These are phyloP conservation scores for Ilyonectria robusta DNA, from an alignment of 2,329 filamentous ascomycete species.

Conservation along the genomic window DNA sequence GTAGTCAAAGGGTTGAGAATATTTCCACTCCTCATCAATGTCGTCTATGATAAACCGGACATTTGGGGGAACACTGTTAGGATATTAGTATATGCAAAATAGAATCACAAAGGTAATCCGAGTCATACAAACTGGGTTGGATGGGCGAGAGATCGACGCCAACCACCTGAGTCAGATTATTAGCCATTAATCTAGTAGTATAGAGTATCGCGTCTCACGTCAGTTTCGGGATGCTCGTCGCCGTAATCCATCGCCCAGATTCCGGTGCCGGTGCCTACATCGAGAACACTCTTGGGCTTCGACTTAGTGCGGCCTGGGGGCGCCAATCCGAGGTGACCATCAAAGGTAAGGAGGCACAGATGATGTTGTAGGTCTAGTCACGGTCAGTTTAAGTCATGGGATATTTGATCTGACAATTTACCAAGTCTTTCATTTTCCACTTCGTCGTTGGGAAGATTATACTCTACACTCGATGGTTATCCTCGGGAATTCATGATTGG, in stretches of 20 bases:
- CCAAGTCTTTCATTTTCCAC: slow-evolving; percentile 22
- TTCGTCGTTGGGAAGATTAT: slow-evolving; percentile 24
- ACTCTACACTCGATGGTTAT: not conserved
- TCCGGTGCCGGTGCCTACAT: no score
- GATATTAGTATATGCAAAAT: no score
- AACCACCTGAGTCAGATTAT: not conserved
- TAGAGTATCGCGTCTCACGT: not conserved
- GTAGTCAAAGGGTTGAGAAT: not conserved
- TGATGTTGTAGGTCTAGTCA: slow-evolving; percentile 20
- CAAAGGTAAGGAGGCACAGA: slow-evolving; percentile 7
- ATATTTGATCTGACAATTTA: not conserved
- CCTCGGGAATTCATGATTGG: no score
- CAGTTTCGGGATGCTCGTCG: slow-evolving; percentile 20
- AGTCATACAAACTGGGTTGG: slow-evolving; percentile 24
- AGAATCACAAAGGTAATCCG: not conserved
- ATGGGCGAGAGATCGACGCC: slow-evolving; percentile 27
- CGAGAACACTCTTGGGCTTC: slow-evolving; percentile 11
- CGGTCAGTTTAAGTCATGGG: not conserved
- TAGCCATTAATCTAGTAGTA: no score
- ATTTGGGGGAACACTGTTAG: not conserved
- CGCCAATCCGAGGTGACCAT: slow-evolving; percentile 11
- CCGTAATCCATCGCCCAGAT: slow-evolving; percentile 14
- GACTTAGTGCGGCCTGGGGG: not conserved
- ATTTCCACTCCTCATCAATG: not conserved
- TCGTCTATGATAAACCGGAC: not conserved